Percentiles rank a stretch among this genome's conserved stretches.
Evolutionary conservation across 108 stramenopile genomes (phyloP).

Genomic region (Chaetoceros muelleri): DNA sequence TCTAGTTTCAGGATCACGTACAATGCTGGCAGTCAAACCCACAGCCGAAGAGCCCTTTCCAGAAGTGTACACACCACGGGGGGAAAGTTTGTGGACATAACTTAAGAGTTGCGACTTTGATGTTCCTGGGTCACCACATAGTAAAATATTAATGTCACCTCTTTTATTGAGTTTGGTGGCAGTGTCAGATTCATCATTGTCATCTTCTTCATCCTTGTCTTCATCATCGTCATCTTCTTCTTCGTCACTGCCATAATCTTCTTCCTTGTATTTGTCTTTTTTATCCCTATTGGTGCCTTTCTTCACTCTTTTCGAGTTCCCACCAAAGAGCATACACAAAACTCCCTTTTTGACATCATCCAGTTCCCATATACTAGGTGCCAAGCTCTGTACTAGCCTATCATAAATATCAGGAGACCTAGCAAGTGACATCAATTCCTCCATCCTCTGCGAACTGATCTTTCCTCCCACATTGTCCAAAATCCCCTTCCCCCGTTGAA

Average conservation of each 20-base stretch:
- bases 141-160: conserved; percentile 96
- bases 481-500: conserved; percentile 9
- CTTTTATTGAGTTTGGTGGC: conserved; percentile 61
- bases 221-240: conserved; percentile 20
- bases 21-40: conserved; percentile 96
- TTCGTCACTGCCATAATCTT: conserved; percentile 16
- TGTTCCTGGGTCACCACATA: conserved; percentile 98
- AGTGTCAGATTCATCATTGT: conserved; percentile 26
- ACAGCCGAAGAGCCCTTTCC: conserved; percentile 97
- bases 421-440: conserved; percentile 63
- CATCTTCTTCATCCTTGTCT: conserved; percentile 22
- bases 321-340: conserved; percentile 97
- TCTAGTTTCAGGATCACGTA: conserved; percentile 96
- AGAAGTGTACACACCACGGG: conserved; percentile 96
- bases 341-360: conserved; percentile 99
- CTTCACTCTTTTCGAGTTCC: conserved; percentile 58
- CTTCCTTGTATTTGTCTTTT: conserved; percentile 22
- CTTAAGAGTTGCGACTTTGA: conserved; percentile 94
- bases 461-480: conserved; percentile 12
- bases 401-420: conserved; percentile 76
- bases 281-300: conserved; percentile 20
- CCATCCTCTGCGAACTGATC: conserved; percentile 48
- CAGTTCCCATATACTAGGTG: conserved; percentile 98
- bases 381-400: conserved; percentile 68
- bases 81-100: conserved; percentile 94